Base-by-base conservation (phyloP, 2,329 filamentous ascomycete species). In the Hymenoscyphus fraxineus region DNA sequence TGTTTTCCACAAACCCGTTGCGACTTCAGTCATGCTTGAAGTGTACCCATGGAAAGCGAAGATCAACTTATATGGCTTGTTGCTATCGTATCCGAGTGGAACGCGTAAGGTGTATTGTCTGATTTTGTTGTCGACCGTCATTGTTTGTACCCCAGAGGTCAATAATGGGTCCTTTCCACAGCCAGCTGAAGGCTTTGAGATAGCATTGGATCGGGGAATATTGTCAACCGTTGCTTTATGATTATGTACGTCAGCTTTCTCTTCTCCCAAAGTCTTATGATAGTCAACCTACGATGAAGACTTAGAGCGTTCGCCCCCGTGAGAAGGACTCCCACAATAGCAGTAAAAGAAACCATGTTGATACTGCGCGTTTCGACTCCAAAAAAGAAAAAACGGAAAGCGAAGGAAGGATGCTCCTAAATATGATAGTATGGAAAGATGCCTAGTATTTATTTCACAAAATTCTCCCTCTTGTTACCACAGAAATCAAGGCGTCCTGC, bases 1-100 rank as follows among this genome's bases (percentile, higher is more conserved):
- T 35, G 35, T 35, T 35, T 5, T 35, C 35, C 35, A 35, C 1
- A 7, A 35, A 27, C 47, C 47, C 19, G 47, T 54, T 54, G 47
- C 22, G 35, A 81, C 74, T 62, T 77, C 71, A 59, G 73, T 65
- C 70, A 77, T 78, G 68, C 67, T 78, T 39, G 78, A 78, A 61
- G 74, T 74, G 44, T 78, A 76, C 72, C 75, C 77, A 70, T 82
- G 80, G 58, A 77, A 71, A 27, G 73, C 75, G 66, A 80, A 80
- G 64, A 82, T 76, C 41, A 81, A 73, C 47, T 75, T 75, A 69
- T 81, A 77, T 1, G 75, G 73, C 31, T 73, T 73, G 65, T 66
- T 76, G 54, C 70, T 70, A 67, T 81, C 72, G 70, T 81, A 81
- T 70, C 76, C 74, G 27, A 72, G 70, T 5, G 79, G 78, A 9